These are phyloP conservation scores for Thalassiosira livingstoniorum DNA, from an alignment of 352 stramenopile genomes.

Conservation along the genomic window DNA sequence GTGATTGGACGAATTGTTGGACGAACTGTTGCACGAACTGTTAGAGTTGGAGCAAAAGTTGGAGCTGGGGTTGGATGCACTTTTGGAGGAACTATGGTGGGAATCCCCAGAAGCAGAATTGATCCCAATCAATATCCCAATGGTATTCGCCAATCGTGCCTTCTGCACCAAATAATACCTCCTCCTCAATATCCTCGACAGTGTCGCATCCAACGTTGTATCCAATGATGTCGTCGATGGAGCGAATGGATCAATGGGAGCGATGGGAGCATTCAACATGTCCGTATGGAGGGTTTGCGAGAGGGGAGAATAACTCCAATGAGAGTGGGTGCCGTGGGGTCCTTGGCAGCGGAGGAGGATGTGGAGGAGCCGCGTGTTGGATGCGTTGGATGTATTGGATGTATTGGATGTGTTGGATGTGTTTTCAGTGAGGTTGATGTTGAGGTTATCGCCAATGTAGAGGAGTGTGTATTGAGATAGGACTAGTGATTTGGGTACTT, in stretches of 20 bases:
- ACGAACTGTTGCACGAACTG: no score
- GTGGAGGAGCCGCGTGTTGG: conserved; percentile 42
- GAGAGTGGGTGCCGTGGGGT: conserved; percentile 34
- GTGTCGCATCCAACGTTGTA: conserved; percentile 39
- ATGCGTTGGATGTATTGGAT: conserved; percentile 26
- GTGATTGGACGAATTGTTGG: conserved; percentile 89
- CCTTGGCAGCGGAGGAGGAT: conserved; percentile 53
- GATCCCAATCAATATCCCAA: conserved; percentile 96
- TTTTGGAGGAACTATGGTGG: no score
- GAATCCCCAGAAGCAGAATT: no score
- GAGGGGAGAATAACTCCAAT: conserved; percentile 47
- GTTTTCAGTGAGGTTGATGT: conserved; percentile 20
- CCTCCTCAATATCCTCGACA: conserved; percentile 72
- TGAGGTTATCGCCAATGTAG: conserved; percentile 67
- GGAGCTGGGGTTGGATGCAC: no score
- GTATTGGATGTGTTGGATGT: no score
- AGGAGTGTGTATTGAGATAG: conserved; percentile 69
- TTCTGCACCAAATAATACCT: conserved; percentile 91
- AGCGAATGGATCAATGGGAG: conserved; percentile 30
- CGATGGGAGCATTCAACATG: conserved; percentile 66
- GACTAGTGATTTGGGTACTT: conserved; percentile 60
- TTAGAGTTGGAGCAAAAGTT: no score
- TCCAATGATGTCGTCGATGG: no score
- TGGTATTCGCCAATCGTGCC: conserved; percentile 92
- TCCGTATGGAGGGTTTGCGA: conserved; percentile 31